Evolutionary conservation across 371 early-diverging fungal species (phyloP).

Genomic region (Mucor mucedo): DNA sequence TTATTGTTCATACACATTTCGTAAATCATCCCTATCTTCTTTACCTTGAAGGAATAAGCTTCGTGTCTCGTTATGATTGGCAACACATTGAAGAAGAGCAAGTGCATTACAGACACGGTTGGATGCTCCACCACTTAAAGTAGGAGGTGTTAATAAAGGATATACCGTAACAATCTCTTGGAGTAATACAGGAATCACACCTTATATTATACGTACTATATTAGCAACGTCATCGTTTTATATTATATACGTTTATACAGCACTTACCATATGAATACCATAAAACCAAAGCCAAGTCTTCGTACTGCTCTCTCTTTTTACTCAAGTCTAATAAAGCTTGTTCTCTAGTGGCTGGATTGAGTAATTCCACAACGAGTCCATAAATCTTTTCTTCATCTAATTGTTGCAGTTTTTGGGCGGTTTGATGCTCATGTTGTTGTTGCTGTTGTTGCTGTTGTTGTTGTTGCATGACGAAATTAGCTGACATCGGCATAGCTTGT

Average conservation of each 20-base stretch:
- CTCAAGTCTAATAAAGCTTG: constrained; percentile 90
- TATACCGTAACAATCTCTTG: constrained; percentile 96
- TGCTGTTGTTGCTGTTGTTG: constrained; percentile 32
- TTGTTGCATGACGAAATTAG: constrained; percentile 27
- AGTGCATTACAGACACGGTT: constrained; percentile 97
- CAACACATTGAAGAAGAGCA: constrained; percentile 95
- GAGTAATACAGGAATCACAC: constrained; percentile 91
- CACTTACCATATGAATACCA: constrained; percentile 94
- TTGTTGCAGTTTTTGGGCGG: constrained; percentile 51
- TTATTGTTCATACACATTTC: not conserved
- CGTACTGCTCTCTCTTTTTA: constrained; percentile 93
- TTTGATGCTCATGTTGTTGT: constrained; percentile 34
- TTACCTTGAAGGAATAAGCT: constrained; percentile 83
- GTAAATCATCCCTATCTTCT: not conserved
- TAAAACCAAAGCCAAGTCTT: constrained; percentile 91
- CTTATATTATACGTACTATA: constrained; percentile 38
- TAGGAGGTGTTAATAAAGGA: constrained; percentile 87
- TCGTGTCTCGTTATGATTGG: constrained; percentile 92
- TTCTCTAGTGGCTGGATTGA: constrained; percentile 79
- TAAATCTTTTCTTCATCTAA: constrained; percentile 85
- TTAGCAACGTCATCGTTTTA: not conserved
- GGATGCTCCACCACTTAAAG: constrained; percentile 85
- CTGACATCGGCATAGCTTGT: constrained; percentile 26
- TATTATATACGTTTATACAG: not conserved
- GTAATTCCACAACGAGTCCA: constrained; percentile 85